Evolutionary conservation across 2,329 filamentous ascomycete species (phyloP).

Genomic region (Claviceps sp.): DNA sequence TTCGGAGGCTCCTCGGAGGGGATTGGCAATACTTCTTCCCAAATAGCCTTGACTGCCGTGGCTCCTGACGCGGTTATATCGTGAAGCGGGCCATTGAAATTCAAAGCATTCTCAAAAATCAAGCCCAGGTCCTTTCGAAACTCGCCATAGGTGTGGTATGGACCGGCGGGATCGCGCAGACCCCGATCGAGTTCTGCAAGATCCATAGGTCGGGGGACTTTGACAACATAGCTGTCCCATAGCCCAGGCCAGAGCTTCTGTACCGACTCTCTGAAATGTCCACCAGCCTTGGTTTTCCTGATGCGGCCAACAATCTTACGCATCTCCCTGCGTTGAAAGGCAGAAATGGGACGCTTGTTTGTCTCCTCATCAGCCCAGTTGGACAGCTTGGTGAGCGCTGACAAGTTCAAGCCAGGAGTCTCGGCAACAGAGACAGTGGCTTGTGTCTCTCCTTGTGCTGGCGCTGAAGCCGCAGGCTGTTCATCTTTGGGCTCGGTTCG

Average conservation of each 20-base stretch:
- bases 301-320: slow-evolving; percentile 56
- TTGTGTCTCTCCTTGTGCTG: slow-evolving; percentile 6
- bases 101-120: slow-evolving; percentile 64
- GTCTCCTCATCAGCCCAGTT: slow-evolving; percentile 29
- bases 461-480: slow-evolving; percentile 11
- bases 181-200: slow-evolving; percentile 70
- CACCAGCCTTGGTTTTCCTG: slow-evolving; percentile 76
- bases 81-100: slow-evolving; percentile 74
- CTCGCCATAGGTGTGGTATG: slow-evolving; percentile 55
- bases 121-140: slow-evolving; percentile 64
- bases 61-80: slow-evolving; percentile 48
- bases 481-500: slow-evolving; percentile 51
- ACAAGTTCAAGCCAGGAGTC: slow-evolving; percentile 6
- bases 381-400: slow-evolving; percentile 18
- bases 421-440: slow-evolving; percentile 5
- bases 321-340: slow-evolving; percentile 47
- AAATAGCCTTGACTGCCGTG: slow-evolving; percentile 42
- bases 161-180: slow-evolving; percentile 46
- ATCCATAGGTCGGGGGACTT: slow-evolving; percentile 69
- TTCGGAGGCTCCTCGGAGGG: slow-evolving; percentile 43
- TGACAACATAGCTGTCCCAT: slow-evolving; percentile 57
- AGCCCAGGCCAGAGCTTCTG: slow-evolving; percentile 61
- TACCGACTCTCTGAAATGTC: slow-evolving; percentile 66
- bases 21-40: slow-evolving; percentile 30
- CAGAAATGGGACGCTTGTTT: slow-evolving; percentile 39